These are phyloP conservation scores for Bassia scoparia DNA, from an alignment of 148 eudicot species.

Conservation along the genomic window DNA sequence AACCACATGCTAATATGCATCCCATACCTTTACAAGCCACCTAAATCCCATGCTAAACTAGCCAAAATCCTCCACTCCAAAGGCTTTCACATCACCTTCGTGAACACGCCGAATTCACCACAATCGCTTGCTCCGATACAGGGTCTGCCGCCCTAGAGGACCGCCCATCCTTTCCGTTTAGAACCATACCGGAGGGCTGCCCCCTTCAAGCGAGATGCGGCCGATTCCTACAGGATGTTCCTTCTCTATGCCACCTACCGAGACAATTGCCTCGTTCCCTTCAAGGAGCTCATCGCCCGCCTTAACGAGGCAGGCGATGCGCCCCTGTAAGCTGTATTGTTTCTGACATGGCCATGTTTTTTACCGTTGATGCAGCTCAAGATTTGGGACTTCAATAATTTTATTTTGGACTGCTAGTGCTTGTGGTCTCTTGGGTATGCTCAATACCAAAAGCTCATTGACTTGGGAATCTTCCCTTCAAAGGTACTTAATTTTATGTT, in stretches of 20 bases:
- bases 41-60: no score
- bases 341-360: slow-evolving; percentile 33
- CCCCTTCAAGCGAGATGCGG: no score
- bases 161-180: slow-evolving; percentile 26
- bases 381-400: slow-evolving; percentile 2
- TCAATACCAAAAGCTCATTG: slow-evolving; percentile 29
- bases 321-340: slow-evolving; percentile 38
- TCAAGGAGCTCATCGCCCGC: slow-evolving; percentile 28
- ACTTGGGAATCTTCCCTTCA: slow-evolving; percentile 24
- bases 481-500: slow-evolving; percentile 39
- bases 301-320: not conserved
- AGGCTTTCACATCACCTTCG: no score
- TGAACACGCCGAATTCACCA: no score
- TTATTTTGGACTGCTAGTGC: slow-evolving; percentile 46
- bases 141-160: slow-evolving; percentile 8
- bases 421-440: slow-evolving; percentile 37
- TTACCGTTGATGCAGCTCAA: slow-evolving; percentile 37
- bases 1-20: no score
- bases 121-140: no score
- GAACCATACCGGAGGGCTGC: slow-evolving; percentile 33
- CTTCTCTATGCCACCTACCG: slow-evolving; percentile 17
- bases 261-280: slow-evolving; percentile 12
- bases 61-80: no score
- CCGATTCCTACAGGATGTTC: slow-evolving; percentile 33
- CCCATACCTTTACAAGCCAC: no score